These are phyloP conservation scores for Daucus carota DNA, from an alignment of 129 eudicot species.

Conservation along the genomic window DNA sequence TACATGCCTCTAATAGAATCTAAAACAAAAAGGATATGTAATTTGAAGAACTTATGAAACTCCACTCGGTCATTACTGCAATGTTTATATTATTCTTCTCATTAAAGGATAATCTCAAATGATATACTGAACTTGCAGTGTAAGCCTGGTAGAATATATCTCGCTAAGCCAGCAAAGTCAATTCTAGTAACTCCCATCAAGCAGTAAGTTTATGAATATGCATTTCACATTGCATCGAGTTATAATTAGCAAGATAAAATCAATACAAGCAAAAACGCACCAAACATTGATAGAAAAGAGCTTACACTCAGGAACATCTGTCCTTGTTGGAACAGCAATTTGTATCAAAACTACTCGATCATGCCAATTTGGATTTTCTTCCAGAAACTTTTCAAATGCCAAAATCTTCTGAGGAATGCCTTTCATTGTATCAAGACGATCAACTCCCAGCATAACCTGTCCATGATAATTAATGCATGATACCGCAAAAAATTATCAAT, in stretches of 20 bases:
- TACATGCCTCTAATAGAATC: not conserved
- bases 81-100: not conserved
- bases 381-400: constrained; percentile 88
- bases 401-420: constrained; percentile 89
- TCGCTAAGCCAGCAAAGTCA: not conserved
- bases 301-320: constrained; percentile 80
- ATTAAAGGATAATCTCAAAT: not conserved
- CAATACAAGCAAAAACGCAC: not conserved
- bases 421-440: constrained; percentile 85
- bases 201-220: not conserved
- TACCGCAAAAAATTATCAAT: not conserved
- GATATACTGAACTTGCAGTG: not conserved
- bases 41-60: not conserved
- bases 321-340: constrained; percentile 86
- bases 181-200: not conserved
- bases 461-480: not conserved
- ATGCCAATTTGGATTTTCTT: constrained; percentile 72
- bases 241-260: not conserved
- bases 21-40: not conserved
- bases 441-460: constrained; percentile 87
- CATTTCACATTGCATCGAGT: not conserved
- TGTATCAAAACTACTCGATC: constrained; percentile 73
- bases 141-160: not conserved
- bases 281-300: constrained; percentile 1
- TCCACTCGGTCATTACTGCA: not conserved